phyloP scores from a whole-genome alignment of 1,284 basidiomycete species.

The Irpex sp. region DNA sequence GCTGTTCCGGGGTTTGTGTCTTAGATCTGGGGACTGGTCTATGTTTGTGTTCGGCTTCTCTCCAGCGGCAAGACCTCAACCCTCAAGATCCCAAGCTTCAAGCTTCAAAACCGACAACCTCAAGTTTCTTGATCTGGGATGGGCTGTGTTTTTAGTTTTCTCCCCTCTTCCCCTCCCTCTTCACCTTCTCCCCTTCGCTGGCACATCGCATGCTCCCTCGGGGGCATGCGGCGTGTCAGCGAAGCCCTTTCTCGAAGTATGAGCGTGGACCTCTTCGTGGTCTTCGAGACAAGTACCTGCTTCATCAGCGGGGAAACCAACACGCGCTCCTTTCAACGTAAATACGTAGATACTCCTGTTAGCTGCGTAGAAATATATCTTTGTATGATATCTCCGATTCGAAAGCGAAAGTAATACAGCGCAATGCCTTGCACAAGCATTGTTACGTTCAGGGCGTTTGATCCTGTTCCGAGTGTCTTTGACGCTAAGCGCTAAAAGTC shows the following conservation, averaged over 20 bases:
- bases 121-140: background rate
- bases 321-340: background rate
- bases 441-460: too few species aligned
- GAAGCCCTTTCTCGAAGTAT: background rate
- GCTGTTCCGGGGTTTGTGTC: too few species aligned
- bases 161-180: background rate
- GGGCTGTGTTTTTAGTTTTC: background rate
- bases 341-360: background rate
- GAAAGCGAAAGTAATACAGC: background rate
- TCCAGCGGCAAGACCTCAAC: background rate
- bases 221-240: background rate
- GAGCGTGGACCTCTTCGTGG: constrained; percentile 7
- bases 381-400: background rate
- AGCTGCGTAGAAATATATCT: background rate
- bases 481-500: too few species aligned
- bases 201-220: background rate
- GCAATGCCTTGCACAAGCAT: too few species aligned
- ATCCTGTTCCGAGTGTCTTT: too few species aligned
- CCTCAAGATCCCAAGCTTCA: background rate
- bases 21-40: too few species aligned
- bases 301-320: background rate
- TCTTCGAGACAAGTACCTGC: constrained; percentile 6
- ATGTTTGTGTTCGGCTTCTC: too few species aligned
- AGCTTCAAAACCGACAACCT: too few species aligned
- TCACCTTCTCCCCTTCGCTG: background rate